A percentile compares a stretch with the other conserved stretches of the same genome.
Evolutionary conservation across 768 basidiomycete genomes (phyloP).

Genomic region (Termitomyces sp.): DNA sequence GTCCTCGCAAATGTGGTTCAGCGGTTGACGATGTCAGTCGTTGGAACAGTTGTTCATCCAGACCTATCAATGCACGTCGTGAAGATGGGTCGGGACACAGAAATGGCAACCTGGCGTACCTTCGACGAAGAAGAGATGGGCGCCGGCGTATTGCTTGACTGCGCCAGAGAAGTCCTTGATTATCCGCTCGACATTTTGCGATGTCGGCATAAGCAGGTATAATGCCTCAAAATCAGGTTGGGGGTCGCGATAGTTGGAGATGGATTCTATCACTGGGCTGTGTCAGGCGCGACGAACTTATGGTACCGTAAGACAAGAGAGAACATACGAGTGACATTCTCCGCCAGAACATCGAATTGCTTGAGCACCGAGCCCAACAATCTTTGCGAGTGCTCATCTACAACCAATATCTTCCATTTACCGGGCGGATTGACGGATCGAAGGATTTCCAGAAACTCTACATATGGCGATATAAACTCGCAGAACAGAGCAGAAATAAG

Average conservation of each 20-base stretch:
- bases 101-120: slow-evolving; percentile 33
- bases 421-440: slow-evolving; percentile 82
- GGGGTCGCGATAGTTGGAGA: slow-evolving; percentile 77
- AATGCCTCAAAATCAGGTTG: slow-evolving; percentile 88
- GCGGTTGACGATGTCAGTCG: slow-evolving; percentile 73
- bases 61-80: slow-evolving; percentile 41
- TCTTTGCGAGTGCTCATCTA: slow-evolving; percentile 88
- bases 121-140: slow-evolving; percentile 92
- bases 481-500: neutral
- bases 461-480: slow-evolving; percentile 2
- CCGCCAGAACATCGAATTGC: slow-evolving; percentile 90
- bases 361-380: slow-evolving; percentile 83
- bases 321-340: slow-evolving; percentile 90
- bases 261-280: slow-evolving; percentile 84
- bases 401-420: slow-evolving; percentile 96
- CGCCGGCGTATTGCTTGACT: slow-evolving; percentile 72
- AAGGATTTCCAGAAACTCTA: slow-evolving; percentile 87
- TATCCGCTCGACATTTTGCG: slow-evolving; percentile 88
- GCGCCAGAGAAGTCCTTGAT: slow-evolving; percentile 72
- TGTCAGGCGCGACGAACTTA: neutral
- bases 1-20: slow-evolving; percentile 66
- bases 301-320: neutral
- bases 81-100: neutral
- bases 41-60: slow-evolving; percentile 76
- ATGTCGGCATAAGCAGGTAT: slow-evolving; percentile 93